These are phyloP conservation scores for Chaetomium strumarium DNA, from an alignment of 2,329 filamentous ascomycete genomes.

Conservation along the genomic window DNA sequence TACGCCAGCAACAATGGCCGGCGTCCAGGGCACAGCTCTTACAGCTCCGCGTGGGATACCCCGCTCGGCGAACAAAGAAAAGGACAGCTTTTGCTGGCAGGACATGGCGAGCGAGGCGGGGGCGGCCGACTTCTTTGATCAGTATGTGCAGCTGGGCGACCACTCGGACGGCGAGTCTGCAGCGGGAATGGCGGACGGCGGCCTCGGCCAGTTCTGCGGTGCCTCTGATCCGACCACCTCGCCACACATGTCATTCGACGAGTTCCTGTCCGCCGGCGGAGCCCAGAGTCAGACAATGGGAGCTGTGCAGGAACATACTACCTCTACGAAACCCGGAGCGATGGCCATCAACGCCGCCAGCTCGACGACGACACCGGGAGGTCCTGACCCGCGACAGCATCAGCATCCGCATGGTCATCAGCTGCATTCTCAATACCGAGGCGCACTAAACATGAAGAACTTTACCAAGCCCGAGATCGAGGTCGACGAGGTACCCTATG, in stretches of 20 bases:
- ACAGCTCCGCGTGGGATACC: conserved; percentile 17
- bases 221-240: conserved; percentile 13
- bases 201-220: conserved; percentile 16
- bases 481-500: neutral
- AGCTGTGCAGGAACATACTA: neutral
- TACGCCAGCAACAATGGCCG: conserved; percentile 21
- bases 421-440: neutral
- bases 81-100: conserved; percentile 19
- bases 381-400: neutral
- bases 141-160: conserved; percentile 26
- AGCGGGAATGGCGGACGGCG: conserved; percentile 8
- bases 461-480: conserved; percentile 2
- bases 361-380: neutral
- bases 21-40: conserved; percentile 21
- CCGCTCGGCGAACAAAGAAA: conserved; percentile 24
- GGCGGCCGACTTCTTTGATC: conserved; percentile 25
- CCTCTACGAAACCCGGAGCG: neutral
- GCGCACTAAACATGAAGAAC: neutral
- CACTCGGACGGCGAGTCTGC: conserved; percentile 15
- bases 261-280: neutral
- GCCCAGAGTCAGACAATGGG: neutral
- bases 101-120: conserved; percentile 15
- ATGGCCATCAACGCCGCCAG: neutral
- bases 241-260: conserved; percentile 17
- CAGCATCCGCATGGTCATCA: neutral